Evolutionary conservation across 31 red algal species (phyloP), one percentile per base, ranked within the genome.

Genomic region (Endocladia muricata): DNA sequence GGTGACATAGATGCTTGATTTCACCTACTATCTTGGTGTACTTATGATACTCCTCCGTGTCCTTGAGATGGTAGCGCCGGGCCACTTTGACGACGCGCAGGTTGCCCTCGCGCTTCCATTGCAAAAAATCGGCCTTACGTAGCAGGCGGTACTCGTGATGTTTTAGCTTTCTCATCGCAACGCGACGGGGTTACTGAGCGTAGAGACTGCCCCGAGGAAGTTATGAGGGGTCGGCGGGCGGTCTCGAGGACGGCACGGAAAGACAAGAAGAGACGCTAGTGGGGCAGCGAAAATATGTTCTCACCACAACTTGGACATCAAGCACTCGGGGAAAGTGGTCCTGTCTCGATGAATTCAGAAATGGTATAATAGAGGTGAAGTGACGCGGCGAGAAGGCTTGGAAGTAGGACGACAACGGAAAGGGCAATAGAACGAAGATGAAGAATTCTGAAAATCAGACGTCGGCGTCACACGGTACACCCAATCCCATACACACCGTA

Each of bases 71-170:
- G 76, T 98, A 98, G n/a, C 88, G 78, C 34, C 96, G 76, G 19
- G 84, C 83, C 23, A 95, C 81, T 68, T 86, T 77, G 11, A 84
- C 77, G 39, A 88, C 92, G 33, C 93, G 88, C 22, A 88, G 81
- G 35, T 81, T 76, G 8, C 34, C 66, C 15, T 98, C 96, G 37
- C 83, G 79, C 78, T 94, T 98, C 96, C 96, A 98, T 82, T 98
- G 83, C 44, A 94, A 74, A 37, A 98, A 94, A 75, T 98, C 92
- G 38, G 88, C 87, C 49, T 92, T 94, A 35, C 91, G 86, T 26
- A 98, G 77, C 1, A 98, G 89, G 34, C 91, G 86, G 57, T 93
- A 95, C 67, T 98, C 96, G 75, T 98, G 96, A 84, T 93, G 77
- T 43, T 94, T 94, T 25, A 98, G 66, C 77, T 95, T 81, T 3